Conservation (phyloP, 306 rosid species). For the Quercus alba region DNA sequence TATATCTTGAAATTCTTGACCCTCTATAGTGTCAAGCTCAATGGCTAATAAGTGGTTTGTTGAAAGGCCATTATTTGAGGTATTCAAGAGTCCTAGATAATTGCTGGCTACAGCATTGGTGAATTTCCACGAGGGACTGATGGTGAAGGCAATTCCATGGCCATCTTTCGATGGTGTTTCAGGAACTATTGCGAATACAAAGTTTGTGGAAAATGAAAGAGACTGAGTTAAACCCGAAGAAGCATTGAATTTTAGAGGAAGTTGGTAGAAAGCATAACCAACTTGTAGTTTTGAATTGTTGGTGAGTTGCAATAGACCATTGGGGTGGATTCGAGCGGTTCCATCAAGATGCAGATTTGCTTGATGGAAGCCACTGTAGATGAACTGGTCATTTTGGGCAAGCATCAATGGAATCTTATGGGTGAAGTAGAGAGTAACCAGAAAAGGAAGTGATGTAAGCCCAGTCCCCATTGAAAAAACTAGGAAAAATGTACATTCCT, state of each 20-base stretch:
- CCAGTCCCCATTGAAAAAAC: not conserved
- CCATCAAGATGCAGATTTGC: not conserved
- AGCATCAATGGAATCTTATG: not conserved
- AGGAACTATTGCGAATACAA: no score
- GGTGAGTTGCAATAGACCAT: not conserved
- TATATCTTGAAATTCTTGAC: no score
- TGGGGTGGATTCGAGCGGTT: not conserved
- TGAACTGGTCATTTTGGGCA: not conserved
- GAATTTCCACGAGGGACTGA: no score
- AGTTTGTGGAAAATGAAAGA: no score
- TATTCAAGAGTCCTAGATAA: no score
- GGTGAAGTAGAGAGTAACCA: not conserved
- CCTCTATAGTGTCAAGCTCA: no score
- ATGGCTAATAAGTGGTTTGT: no score
- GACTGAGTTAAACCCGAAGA: no score
- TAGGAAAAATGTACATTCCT: not conserved
- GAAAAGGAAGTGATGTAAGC: not conserved
- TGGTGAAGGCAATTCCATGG: no score
- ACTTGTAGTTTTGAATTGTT: accelerated
- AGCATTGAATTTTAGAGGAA: not conserved
- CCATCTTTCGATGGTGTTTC: no score
- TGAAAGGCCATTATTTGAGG: no score
- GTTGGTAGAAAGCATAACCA: not conserved
- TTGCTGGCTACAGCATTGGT: no score
- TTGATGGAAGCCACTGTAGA: not conserved